Conservation (phyloP, 2,329 filamentous ascomycete genomes). For the Coleophoma crateriformis region DNA sequence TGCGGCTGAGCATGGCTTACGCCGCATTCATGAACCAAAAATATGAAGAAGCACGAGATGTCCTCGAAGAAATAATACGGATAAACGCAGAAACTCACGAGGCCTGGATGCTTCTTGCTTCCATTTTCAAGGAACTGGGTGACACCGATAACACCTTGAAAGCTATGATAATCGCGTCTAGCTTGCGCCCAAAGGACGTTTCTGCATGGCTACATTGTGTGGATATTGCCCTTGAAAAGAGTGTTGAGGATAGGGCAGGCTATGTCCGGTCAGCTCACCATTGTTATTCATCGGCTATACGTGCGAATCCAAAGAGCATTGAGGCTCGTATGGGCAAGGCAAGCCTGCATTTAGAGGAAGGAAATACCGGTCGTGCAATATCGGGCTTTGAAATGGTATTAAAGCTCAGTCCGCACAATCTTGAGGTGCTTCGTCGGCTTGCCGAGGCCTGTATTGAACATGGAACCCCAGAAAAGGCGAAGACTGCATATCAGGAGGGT, state of each 20-base stretch:
- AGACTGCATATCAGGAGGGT: slow-evolving; percentile 24
- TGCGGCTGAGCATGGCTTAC: slow-evolving; percentile 60
- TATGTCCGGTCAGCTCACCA: slow-evolving; percentile 49
- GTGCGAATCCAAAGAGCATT: slow-evolving; percentile 45
- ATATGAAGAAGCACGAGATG: slow-evolving; percentile 52
- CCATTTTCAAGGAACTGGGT: slow-evolving; percentile 55
- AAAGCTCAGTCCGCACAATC: slow-evolving; percentile 42
- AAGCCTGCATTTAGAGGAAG: slow-evolving; percentile 49
- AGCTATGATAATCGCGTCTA: slow-evolving; percentile 56
- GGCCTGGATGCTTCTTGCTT: slow-evolving; percentile 58
- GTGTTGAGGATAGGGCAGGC: slow-evolving; percentile 37
- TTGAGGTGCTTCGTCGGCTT: slow-evolving; percentile 25
- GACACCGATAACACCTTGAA: slow-evolving; percentile 51
- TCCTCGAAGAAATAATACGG: slow-evolving; percentile 58
- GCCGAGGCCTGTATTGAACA: slow-evolving; percentile 28
- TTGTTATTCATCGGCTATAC: slow-evolving; percentile 55
- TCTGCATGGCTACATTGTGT: slow-evolving; percentile 53
- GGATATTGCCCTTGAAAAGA: slow-evolving; percentile 46
- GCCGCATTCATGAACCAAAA: slow-evolving; percentile 59
- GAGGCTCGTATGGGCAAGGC: slow-evolving; percentile 55
- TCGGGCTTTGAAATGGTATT: slow-evolving; percentile 51
- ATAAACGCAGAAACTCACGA: slow-evolving; percentile 63
- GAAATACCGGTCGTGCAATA: slow-evolving; percentile 47
- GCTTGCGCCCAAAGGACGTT: slow-evolving; percentile 55
- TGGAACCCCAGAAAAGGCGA: slow-evolving; percentile 24